These are phyloP conservation scores for Fonsecaea erecta DNA, from an alignment of 2,329 filamentous ascomycete genomes.

Conservation along the genomic window DNA sequence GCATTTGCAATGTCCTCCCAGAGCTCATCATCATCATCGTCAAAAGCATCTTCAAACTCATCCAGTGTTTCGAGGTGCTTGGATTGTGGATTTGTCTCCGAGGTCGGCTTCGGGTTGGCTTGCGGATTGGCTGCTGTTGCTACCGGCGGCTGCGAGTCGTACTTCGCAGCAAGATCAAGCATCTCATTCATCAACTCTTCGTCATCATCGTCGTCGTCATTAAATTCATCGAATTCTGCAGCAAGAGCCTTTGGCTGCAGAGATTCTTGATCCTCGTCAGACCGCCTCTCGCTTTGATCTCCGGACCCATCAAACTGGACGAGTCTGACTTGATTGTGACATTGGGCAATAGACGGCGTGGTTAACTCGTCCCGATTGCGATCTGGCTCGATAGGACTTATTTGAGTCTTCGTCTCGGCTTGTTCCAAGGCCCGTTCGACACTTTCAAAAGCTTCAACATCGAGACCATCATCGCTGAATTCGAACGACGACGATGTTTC, in stretches of 20 bases:
- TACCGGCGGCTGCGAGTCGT: conserved; percentile 31
- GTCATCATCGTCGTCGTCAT: conserved; percentile 40
- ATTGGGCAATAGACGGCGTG: background rate
- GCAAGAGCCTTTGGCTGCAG: background rate
- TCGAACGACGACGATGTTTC: conserved; percentile 39
- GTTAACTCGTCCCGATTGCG: background rate
- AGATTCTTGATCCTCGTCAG: background rate
- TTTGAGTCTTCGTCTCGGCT: conserved; percentile 11
- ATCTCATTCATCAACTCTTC: conserved; percentile 41
- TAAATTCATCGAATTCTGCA: conserved; percentile 37
- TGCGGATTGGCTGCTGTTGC: background rate
- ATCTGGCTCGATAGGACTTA: background rate
- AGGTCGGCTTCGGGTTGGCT: background rate
- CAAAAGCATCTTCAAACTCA: conserved; percentile 63
- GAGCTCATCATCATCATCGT: conserved; percentile 75
- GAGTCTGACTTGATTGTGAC: background rate
- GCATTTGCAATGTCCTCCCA: conserved; percentile 67
- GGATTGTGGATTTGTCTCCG: conserved; percentile 1
- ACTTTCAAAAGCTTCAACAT: conserved; percentile 51
- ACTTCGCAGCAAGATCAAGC: conserved; percentile 36
- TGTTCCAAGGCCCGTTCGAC: conserved; percentile 39
- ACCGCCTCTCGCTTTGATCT: background rate
- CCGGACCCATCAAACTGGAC: background rate
- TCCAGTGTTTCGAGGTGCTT: conserved; percentile 32
- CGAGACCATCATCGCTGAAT: conserved; percentile 55